These are phyloP conservation scores for Sphagnum contortum DNA, from an alignment of 225 moss, liverwort and hornwort species.

Conservation along the genomic window DNA sequence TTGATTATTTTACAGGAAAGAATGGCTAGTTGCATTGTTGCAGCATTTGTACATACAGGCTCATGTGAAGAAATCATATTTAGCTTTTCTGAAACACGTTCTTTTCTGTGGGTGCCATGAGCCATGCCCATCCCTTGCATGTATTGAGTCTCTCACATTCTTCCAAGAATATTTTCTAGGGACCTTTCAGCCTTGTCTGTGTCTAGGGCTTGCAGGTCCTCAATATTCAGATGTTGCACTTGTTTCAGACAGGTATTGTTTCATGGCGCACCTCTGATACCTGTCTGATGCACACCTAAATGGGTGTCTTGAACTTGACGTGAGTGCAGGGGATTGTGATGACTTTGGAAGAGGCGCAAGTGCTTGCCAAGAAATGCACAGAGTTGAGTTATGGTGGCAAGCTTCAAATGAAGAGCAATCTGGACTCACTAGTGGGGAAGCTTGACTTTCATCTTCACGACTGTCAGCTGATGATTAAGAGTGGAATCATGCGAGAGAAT, in stretches of 20 bases:
- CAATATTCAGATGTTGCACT: neutral
- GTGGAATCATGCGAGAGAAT: slow-evolving; percentile 85
- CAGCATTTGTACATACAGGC: neutral
- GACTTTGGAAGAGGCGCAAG: slow-evolving; percentile 64
- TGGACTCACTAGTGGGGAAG: slow-evolving; percentile 70
- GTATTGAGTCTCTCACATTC: neutral
- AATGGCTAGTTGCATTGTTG: neutral
- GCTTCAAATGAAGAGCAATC: slow-evolving; percentile 85
- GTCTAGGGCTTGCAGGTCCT: neutral
- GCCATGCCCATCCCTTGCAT: neutral
- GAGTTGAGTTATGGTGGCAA: slow-evolving; percentile 79
- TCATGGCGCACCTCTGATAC: neutral
- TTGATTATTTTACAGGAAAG: neutral
- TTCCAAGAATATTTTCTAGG: neutral
- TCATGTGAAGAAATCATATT: too few species aligned
- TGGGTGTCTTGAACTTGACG: neutral
- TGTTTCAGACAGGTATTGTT: neutral
- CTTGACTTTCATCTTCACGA: slow-evolving; percentile 80
- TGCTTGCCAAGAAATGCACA: slow-evolving; percentile 64
- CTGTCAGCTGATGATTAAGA: slow-evolving; percentile 87
- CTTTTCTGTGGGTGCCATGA: too few species aligned
- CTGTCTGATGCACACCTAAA: too few species aligned
- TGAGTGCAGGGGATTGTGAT: slow-evolving; percentile 38
- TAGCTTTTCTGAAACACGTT: too few species aligned
- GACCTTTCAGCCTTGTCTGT: neutral